Base-by-base conservation (phyloP, 1,139 yeast species). In the Debaryomycetaceae sp. region DNA sequence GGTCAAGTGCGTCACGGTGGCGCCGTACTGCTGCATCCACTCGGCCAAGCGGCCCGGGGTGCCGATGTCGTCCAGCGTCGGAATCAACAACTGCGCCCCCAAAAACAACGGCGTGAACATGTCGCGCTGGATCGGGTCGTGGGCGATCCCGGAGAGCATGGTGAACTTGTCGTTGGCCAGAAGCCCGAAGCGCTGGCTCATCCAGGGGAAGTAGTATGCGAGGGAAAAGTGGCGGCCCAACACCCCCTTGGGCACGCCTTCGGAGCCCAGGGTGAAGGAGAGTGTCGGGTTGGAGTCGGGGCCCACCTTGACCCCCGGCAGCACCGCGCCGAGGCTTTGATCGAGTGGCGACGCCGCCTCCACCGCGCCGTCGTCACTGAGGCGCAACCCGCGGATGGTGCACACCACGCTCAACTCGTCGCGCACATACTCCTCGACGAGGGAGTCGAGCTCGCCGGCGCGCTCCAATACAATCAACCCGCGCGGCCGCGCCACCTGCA, bases 161-260 rank as follows among this genome's bases (percentile, higher is more conserved):
- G 99, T 93, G 63, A 91, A 91, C 52, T 71, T 82, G 59, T 93
- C 98, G 26, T 79, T 72, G 36, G 75, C 83, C 21, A 83, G 73
- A 30, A 91, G 71, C 26, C 79, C 76, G 51, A 93, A 91, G 33
- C 80, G 74, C 53, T 84, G 60, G 12, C 96, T 72, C 99, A 91
- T 91, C 99, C 99, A 91, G 23, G 95, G 95, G 73, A 91, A 91
- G 58, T 91, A 91, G 63, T 93, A 91, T 1, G 98, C 95, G 42
- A 91, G 69, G 1, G 97, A 89, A 57, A 80, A 93, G 53, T 93
- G 98, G 61, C 99, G 84, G 28, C 99, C 99, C 41, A 86, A 71
- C 18, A 91, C 99, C 65, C 99, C 99, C 63, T 91, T 91, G 46
- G 99, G 99, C 43, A 91, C 69, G 56, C 99, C 99, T 60, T 91